A percentile compares a stretch with the other conserved stretches of the same genome.
phyloP scores from a whole-genome alignment of 306 rosid genomes.

The Psophocarpus tetragonolobus region DNA sequence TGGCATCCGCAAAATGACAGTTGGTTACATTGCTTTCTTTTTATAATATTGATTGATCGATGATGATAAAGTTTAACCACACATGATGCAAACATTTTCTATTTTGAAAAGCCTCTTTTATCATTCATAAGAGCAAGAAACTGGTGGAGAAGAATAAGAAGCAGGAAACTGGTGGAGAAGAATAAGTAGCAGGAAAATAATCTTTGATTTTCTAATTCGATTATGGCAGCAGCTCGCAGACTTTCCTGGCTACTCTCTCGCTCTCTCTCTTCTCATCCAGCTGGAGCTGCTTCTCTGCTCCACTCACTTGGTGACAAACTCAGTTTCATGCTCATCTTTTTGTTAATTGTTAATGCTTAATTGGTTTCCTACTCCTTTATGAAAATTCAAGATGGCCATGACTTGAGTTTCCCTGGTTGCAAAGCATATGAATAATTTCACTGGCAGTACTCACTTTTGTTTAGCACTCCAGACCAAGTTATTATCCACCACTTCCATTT shows the following conservation, averaged over 20 bases:
- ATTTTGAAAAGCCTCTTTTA: background rate
- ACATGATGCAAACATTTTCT: background rate
- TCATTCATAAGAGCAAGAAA: background rate
- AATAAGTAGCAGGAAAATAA: background rate
- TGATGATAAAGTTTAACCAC: too few species aligned
- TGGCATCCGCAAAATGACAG: background rate
- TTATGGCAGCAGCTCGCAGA: conserved; percentile 80
- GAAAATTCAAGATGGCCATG: background rate
- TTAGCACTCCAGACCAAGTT: background rate
- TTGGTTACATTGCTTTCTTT: background rate
- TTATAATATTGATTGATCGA: too few species aligned
- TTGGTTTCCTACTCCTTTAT: background rate
- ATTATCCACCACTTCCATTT: background rate
- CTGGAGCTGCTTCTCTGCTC: conserved; percentile 49
- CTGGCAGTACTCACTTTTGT: background rate
- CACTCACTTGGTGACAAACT: conserved; percentile 42
- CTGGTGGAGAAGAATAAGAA: too few species aligned
- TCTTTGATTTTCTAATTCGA: background rate
- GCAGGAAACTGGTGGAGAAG: background rate
- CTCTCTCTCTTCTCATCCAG: conserved; percentile 34
- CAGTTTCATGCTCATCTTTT: background rate
- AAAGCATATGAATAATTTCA: background rate
- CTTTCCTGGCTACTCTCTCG: conserved; percentile 62
- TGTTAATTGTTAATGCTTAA: background rate
- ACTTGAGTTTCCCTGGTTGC: background rate